Evolutionary conservation across 2,329 filamentous ascomycete species (phyloP), one percentile per base, ranked within the genome.

Genomic region (Cladosporium phlei): DNA sequence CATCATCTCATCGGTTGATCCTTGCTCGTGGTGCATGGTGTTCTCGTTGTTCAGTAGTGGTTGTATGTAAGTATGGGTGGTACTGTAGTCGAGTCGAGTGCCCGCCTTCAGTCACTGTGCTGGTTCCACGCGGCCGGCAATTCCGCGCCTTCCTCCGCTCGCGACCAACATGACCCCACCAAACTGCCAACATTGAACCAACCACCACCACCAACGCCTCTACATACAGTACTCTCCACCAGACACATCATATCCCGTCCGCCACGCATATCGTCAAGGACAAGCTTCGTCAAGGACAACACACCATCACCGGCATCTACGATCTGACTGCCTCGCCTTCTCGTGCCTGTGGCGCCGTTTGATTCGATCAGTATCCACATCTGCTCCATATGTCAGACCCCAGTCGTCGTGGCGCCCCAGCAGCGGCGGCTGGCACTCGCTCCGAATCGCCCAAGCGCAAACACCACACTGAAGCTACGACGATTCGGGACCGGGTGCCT

Each of bases 381-480:
- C 5, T n/a, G n/a, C n/a, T n/a, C n/a, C n/a, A n/a, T n/a, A n/a
- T n/a, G n/a, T n/a, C n/a, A n/a, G n/a, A n/a, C n/a, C n/a, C n/a
- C n/a, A n/a, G n/a, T n/a, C n/a, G n/a, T n/a, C n/a, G n/a, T n/a
- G n/a, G n/a, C 28, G 35, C 35, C 2, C 20, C 17, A n/a, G 38
- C 28, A n/a, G 29, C 32, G 21, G 32, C 22, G 16, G 22, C 40
- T 28, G 42, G 32, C 32, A 24, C 32, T 9, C 37, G 37, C 24
- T 28, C 22, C 32, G 25, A 33, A 21, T 47, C 44, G 20, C 44
- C 44, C 28, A 47, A 47, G 35, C 44, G 44, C 44, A 47, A 17
- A 16, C 27, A 33, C n/a, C n/a, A n/a, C 44, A 20, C 32, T 24
- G 30, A 45, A 37, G 42, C 42, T 45, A 45, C 29, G 42, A 45